Percentiles rank a stretch among this genome's conserved stretches.
These are phyloP conservation scores for Aspergillus terreus DNA, from an alignment of 2,329 filamentous ascomycete species.

Conservation along the genomic window DNA sequence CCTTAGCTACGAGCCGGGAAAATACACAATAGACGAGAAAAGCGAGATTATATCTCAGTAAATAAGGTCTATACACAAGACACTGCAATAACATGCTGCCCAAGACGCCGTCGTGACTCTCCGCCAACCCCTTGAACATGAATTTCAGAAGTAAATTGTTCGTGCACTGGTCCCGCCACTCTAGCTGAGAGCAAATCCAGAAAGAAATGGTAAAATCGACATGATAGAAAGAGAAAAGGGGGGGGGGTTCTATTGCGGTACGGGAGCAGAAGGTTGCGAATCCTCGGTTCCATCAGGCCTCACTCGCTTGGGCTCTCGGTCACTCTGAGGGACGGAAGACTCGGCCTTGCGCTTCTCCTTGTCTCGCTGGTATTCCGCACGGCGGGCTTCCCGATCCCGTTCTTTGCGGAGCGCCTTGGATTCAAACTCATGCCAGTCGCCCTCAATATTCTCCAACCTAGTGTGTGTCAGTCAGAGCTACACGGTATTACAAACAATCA, in stretches of 20 bases:
- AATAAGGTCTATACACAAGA: not conserved
- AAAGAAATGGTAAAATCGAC: not conserved
- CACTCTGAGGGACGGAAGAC: slow-evolving; percentile 28
- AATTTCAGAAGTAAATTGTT: not conserved
- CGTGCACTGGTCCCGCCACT: not conserved
- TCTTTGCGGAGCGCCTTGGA: slow-evolving; percentile 91
- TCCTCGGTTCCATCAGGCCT: slow-evolving; percentile 27
- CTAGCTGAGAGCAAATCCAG: not conserved
- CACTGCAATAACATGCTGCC: no score
- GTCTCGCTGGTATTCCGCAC: slow-evolving; percentile 44
- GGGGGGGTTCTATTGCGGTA: slow-evolving; percentile 2
- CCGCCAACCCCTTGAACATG: no score
- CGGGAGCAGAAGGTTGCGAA: slow-evolving; percentile 3
- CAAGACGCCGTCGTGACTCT: not conserved
- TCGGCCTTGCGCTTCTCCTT: slow-evolving; percentile 49
- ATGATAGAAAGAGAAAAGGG: not conserved
- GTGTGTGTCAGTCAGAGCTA: not conserved
- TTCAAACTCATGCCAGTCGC: slow-evolving; percentile 99
- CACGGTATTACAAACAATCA: slow-evolving; percentile 3
- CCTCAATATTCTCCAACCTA: slow-evolving; percentile 74
- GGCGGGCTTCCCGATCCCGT: slow-evolving; percentile 61
- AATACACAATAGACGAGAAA: no score
- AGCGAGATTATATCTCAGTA: not conserved
- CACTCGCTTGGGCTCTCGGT: slow-evolving; percentile 40
- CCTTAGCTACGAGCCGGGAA: no score